Percentiles rank a stretch among this genome's conserved stretches.
phyloP scores from a whole-genome alignment of 352 stramenopile genomes.

The Bremia lactucae region DNA sequence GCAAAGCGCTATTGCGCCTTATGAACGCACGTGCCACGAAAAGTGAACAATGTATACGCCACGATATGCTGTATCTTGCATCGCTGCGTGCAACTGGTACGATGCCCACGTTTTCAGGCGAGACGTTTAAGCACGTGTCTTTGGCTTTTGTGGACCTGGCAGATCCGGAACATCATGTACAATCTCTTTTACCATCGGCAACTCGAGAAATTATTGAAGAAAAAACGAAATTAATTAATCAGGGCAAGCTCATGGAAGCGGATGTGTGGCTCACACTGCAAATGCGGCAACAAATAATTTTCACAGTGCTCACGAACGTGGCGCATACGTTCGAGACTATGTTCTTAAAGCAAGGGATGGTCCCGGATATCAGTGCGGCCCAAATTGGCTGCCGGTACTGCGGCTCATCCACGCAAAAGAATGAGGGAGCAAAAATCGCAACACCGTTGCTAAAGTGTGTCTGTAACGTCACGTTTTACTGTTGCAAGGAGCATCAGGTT shows the following conservation, averaged over 20 bases:
- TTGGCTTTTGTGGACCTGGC: conserved; percentile 69
- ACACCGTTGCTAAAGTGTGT: conserved; percentile 45
- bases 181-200: conserved; percentile 62
- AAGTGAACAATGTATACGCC: conserved; percentile 56
- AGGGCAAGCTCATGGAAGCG: conserved; percentile 68
- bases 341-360: conserved; percentile 64
- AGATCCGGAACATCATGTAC: conserved; percentile 65
- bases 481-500: conserved; percentile 72
- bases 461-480: conserved; percentile 76
- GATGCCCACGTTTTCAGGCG: conserved; percentile 83
- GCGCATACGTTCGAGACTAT: conserved; percentile 79
- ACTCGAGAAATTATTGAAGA: conserved; percentile 39
- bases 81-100: conserved; percentile 41
- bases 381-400: conserved; percentile 68
- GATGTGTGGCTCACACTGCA: conserved; percentile 80
- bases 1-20: conserved; percentile 63
- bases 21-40: conserved; percentile 67
- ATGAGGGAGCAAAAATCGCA: conserved; percentile 3
- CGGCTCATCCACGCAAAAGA: conserved; percentile 30
- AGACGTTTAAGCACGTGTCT: conserved; percentile 64
- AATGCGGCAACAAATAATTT: conserved; percentile 77
- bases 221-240: conserved; percentile 55
- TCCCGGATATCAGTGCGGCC: conserved; percentile 41
- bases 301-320: conserved; percentile 72
- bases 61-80: conserved; percentile 63